Conservation (phyloP, 106 monocot genomes). For the Gastrodia elata region DNA sequence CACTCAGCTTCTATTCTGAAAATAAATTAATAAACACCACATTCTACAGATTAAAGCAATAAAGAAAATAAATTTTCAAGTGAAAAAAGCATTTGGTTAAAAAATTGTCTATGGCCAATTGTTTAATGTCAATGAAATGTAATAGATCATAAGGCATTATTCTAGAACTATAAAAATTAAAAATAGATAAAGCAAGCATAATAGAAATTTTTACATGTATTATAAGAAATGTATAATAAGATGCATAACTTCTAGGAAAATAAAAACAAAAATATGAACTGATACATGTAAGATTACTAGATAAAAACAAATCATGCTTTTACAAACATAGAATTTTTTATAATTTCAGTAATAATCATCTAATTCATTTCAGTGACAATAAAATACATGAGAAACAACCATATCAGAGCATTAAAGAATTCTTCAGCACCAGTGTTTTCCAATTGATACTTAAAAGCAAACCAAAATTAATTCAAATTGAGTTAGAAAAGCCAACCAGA, state of each 20-base stretch:
- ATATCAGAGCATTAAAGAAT: neutral
- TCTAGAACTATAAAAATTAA: neutral
- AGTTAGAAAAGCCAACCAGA: constrained; percentile 42
- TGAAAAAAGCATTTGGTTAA: too few species aligned
- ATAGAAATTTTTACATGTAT: neutral
- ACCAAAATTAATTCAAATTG: neutral
- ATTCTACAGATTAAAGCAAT: neutral
- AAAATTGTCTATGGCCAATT: neutral
- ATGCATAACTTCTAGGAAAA: neutral
- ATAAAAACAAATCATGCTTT: neutral
- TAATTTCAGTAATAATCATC: neutral
- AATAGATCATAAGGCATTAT: neutral
- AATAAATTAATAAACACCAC: neutral
- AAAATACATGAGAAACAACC: neutral
- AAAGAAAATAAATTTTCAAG: neutral
- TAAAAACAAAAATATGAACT: neutral
- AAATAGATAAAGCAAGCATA: neutral
- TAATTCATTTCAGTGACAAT: neutral
- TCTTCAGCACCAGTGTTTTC: neutral
- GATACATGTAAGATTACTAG: neutral
- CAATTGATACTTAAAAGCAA: neutral
- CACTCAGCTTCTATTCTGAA: too few species aligned
- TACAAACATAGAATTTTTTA: neutral
- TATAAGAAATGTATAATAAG: neutral
- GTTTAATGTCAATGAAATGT: neutral